Evolutionary conservation across 306 rosid genomes (phyloP), one percentile per base, ranked within the genome.

Genomic region (Amphicarpaea edgeworthii): DNA sequence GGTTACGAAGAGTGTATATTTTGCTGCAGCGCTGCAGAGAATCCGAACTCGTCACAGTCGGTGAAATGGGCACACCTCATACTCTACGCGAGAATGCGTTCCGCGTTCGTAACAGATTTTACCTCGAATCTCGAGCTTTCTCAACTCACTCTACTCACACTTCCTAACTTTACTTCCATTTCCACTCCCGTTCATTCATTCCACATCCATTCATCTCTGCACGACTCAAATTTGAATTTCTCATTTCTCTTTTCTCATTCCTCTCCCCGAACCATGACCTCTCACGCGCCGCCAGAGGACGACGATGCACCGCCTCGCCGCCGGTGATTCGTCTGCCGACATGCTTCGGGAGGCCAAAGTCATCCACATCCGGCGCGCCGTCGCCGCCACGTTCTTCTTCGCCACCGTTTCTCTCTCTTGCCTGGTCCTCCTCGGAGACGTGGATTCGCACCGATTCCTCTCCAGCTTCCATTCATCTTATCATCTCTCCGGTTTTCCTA

Each of bases 331-430:
- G 20, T 32, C 74, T 53, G n/a, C 78, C 53, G 77, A 49, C 17
- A 82, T 85, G 88, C 59, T 21, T 10, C 84, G 14, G 67, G 84
- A 82, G 40, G 64, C 72, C n/a, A 65, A 75, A 41, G 49, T 8
- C 42, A 9, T 60, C 54, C 77, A 42, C 59, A 62, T 75, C 62
- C 84, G 86, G 75, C 79, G 82, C 47, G 19, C 54, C 26, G 49
- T 82, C 41, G 81, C 71, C 28, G 63, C 73, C 14, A 59, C 68
- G 8, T 78, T 90, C 66, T 62, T 90, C 60, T 82, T 90, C 67
- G 84, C 86, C 26, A 62, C 82, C 46, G 75, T 86, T 40, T 88
- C 83, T 63, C 87, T 90, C 82, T 86, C 83, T 15, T 87, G 85
- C 72, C 53, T 88, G 53, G 47, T 88, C 23, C 68, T 93, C 63